phyloP scores from a whole-genome alignment of 768 basidiomycete genomes.

The Termitomyces titanicus region DNA sequence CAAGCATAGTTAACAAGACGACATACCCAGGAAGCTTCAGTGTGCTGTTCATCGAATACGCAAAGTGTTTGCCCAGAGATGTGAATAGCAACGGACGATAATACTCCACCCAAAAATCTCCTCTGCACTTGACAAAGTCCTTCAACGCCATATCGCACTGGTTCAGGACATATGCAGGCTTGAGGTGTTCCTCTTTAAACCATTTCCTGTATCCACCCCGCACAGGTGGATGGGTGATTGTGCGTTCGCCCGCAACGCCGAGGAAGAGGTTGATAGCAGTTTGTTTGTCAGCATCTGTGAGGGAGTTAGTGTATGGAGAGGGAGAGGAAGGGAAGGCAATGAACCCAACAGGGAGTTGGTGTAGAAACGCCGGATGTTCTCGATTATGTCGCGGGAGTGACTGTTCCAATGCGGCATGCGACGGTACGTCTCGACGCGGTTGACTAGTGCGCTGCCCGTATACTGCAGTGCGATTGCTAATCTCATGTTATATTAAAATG shows the following conservation, averaged over 20 bases:
- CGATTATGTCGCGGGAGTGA: constrained; percentile 94
- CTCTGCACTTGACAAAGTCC: constrained; percentile 53
- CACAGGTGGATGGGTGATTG: constrained; percentile 42
- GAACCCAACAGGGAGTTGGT: constrained; percentile 88
- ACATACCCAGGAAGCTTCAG: constrained; percentile 76
- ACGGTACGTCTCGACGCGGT: constrained; percentile 93
- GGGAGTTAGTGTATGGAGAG: not conserved
- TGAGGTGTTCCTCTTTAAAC: constrained; percentile 73
- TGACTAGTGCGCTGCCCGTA: constrained; percentile 93
- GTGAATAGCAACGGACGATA: constrained; percentile 85
- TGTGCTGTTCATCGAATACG: constrained; percentile 90
- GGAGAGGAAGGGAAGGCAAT: not conserved
- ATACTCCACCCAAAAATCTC: constrained; percentile 87
- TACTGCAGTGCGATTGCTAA: constrained; percentile 90
- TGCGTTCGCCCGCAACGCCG: constrained; percentile 62
- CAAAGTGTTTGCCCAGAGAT: constrained; percentile 83
- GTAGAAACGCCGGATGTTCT: constrained; percentile 92
- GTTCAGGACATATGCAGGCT: constrained; percentile 60
- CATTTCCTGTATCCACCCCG: constrained; percentile 81
- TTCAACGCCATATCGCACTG: constrained; percentile 62
- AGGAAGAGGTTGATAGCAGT: constrained; percentile 97
- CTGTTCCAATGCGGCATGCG: constrained; percentile 97
- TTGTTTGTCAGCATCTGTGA: constrained; percentile 91
- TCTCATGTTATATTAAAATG: not conserved
- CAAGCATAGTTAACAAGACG: not conserved